Percentiles rank a stretch among this genome's conserved stretches.
phyloP scores from a whole-genome alignment of 2,329 filamentous ascomycete genomes.

The Rachicladosporium sp. region DNA sequence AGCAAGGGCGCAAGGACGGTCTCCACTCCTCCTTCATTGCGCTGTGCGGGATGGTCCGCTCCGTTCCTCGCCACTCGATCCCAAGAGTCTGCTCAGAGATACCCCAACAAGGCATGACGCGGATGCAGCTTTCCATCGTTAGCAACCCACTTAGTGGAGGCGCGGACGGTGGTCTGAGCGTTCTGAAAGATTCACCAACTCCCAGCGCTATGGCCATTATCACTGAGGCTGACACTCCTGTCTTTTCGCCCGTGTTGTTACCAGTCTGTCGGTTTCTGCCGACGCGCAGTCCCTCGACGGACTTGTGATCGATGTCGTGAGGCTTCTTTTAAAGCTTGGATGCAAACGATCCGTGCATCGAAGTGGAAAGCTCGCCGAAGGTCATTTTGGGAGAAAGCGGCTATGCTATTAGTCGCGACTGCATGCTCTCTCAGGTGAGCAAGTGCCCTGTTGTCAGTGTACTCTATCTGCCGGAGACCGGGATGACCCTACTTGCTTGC shows the following conservation, averaged over 20 bases:
- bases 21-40: no score
- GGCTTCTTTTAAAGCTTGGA: constrained; percentile 4
- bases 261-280: constrained; percentile 4
- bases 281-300: constrained; percentile 4
- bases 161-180: constrained; percentile 5
- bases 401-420: no score
- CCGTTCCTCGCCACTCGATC: constrained; percentile 1
- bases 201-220: constrained; percentile 4
- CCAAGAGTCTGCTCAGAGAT: constrained; percentile 1
- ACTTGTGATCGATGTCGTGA: constrained; percentile 3
- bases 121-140: constrained; percentile 7
- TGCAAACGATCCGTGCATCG: neutral
- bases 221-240: constrained; percentile 6
- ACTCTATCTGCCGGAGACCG: constrained; percentile 4
- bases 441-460: constrained; percentile 3
- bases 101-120: constrained; percentile 4
- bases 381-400: no score
- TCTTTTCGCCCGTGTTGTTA: constrained; percentile 4
- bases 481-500: constrained; percentile 6
- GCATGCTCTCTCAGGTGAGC: no score
- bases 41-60: neutral
- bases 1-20: no score
- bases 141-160: constrained; percentile 3
- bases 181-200: constrained; percentile 3
- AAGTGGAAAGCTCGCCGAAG: no score